Conservation (phyloP, 495 filamentous ascomycete genomes). For the Aspergillus ellipticus region DNA sequence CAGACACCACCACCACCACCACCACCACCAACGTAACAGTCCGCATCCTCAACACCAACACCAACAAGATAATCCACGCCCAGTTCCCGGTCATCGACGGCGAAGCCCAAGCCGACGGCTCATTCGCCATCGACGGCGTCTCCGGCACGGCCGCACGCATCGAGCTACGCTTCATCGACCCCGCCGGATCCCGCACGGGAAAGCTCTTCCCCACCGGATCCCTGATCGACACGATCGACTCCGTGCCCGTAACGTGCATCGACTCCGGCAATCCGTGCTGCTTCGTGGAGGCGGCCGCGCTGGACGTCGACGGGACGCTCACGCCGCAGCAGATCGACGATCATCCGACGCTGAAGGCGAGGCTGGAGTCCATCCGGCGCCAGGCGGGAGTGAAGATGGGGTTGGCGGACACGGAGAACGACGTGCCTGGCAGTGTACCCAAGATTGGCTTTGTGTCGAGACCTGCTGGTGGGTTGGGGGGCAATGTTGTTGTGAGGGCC, state of each 20-base stretch:
- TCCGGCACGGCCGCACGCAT: slow-evolving; percentile 55
- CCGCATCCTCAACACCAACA: slow-evolving; percentile 54
- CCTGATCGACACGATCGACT: slow-evolving; percentile 48
- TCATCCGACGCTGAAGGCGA: slow-evolving; percentile 41
- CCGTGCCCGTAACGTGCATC: slow-evolving; percentile 52
- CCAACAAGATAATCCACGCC: slow-evolving; percentile 45
- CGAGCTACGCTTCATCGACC: slow-evolving; percentile 59
- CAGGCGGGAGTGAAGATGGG: slow-evolving; percentile 63
- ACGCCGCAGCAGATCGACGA: slow-evolving; percentile 51
- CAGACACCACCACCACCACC: not conserved
- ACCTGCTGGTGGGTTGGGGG: slow-evolving; percentile 18
- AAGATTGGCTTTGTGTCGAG: slow-evolving; percentile 62
- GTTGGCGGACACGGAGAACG: slow-evolving; percentile 37
- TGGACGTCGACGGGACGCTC: slow-evolving; percentile 48
- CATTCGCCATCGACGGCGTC: slow-evolving; percentile 66
- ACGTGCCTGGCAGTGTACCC: slow-evolving; percentile 56
- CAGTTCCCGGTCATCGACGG: slow-evolving; percentile 48
- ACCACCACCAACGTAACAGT: slow-evolving; percentile 24
- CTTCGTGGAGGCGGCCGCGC: slow-evolving; percentile 53
- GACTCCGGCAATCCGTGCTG: slow-evolving; percentile 68
- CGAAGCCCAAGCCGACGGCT: slow-evolving; percentile 47
- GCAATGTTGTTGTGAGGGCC: slow-evolving; percentile 45
- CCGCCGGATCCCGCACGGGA: slow-evolving; percentile 66
- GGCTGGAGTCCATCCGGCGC: slow-evolving; percentile 58
- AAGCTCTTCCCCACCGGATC: slow-evolving; percentile 61